phyloP scores from a whole-genome alignment of 345 rosid species.

The Pistacia vera region DNA sequence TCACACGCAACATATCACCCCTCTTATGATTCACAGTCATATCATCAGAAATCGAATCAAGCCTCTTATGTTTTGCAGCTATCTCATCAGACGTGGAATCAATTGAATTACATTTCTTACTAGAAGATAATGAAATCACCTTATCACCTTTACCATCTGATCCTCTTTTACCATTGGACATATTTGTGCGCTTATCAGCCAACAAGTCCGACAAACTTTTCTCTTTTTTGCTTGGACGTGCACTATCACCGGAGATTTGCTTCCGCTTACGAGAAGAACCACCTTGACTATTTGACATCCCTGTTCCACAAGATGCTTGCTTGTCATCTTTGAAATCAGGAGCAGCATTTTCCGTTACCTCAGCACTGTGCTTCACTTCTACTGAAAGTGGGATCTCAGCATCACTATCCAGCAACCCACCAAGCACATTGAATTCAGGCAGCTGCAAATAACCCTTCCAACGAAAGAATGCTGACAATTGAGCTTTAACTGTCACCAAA shows the following conservation, averaged over 20 bases:
- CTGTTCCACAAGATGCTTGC: slow-evolving; percentile 30
- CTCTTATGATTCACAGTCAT: slow-evolving; percentile 26
- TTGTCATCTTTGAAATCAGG: slow-evolving; percentile 27
- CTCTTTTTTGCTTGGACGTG: slow-evolving; percentile 43
- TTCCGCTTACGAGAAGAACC: slow-evolving; percentile 36
- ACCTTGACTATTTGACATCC: slow-evolving; percentile 31
- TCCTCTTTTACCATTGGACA: slow-evolving; percentile 28
- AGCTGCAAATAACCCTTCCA: slow-evolving; percentile 68
- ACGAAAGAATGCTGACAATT: slow-evolving; percentile 56
- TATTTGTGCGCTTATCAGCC: slow-evolving; percentile 40
- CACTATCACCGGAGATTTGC: slow-evolving; percentile 31
- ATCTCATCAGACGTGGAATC: slow-evolving; percentile 31
- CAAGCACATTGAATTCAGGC: slow-evolving; percentile 53
- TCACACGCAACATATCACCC: slow-evolving; percentile 20
- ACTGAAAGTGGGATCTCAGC: slow-evolving; percentile 37
- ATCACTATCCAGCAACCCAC: slow-evolving; percentile 46
- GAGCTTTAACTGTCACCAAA: slow-evolving; percentile 48
- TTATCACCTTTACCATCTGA: slow-evolving; percentile 25
- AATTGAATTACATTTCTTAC: slow-evolving; percentile 47
- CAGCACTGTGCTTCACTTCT: slow-evolving; percentile 21
- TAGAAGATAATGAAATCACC: slow-evolving; percentile 23
- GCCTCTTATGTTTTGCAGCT: slow-evolving; percentile 13
- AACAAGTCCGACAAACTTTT: slow-evolving; percentile 60
- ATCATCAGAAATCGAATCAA: slow-evolving; percentile 8
- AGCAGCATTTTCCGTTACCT: slow-evolving; percentile 24